phyloP scores from a whole-genome alignment of 495 filamentous ascomycete species.

The Talaromyces liani region DNA sequence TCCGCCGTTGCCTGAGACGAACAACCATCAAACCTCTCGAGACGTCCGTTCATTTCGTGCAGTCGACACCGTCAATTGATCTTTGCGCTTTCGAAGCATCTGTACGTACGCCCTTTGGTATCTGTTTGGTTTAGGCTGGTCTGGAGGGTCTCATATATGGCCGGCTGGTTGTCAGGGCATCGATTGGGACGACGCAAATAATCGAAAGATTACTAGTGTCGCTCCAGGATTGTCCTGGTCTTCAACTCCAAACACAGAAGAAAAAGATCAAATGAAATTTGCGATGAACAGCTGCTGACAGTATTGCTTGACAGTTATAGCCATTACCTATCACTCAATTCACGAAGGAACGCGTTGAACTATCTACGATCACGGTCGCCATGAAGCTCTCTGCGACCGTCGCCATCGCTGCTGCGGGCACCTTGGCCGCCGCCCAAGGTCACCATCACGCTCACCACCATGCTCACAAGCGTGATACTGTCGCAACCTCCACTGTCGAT shows the following conservation, averaged over 20 bases:
- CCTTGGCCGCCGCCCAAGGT: constrained; percentile 35
- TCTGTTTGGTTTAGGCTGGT: not conserved
- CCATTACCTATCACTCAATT: constrained; percentile 3
- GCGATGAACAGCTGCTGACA: not conserved
- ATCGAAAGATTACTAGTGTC: not conserved
- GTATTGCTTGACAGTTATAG: not conserved
- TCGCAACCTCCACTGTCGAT: constrained; percentile 35
- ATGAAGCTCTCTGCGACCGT: constrained; percentile 41
- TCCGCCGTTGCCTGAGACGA: not conserved
- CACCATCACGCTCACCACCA: constrained; percentile 36
- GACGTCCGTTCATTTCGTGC: not conserved
- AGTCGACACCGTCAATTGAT: not conserved
- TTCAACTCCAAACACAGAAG: not conserved
- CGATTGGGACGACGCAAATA: not conserved
- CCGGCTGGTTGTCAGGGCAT: not conserved
- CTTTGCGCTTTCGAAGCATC: not conserved
- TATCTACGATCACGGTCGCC: constrained; percentile 13
- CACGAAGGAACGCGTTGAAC: not conserved
- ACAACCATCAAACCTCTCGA: not conserved
- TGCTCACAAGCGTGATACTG: constrained; percentile 28
- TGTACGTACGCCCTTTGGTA: not conserved
- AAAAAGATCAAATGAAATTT: not conserved
- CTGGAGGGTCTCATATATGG: not conserved
- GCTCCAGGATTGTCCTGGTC: not conserved
- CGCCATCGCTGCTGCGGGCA: constrained; percentile 38